These are phyloP conservation scores for Apiotrichum akiyoshidainum DNA, from an alignment of 1,284 basidiomycete species.

Conservation along the genomic window DNA sequence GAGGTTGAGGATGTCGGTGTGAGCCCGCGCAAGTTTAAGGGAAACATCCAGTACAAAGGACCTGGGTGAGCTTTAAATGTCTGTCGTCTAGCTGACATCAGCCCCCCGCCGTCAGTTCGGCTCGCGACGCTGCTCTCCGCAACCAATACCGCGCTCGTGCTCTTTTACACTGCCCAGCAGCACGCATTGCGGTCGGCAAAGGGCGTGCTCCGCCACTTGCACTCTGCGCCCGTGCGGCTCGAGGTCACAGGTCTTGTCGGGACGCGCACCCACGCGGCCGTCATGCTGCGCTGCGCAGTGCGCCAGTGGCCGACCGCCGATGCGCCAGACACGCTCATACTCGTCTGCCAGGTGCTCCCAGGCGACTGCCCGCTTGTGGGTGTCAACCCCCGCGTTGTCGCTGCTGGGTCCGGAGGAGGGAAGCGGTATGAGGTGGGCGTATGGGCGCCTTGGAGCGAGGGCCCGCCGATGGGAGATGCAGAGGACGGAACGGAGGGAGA, in stretches of 20 bases:
- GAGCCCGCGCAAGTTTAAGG: conserved; percentile 34
- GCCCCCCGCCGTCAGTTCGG: conserved; percentile 19
- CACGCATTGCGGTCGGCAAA: conserved; percentile 20
- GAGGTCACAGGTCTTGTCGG: background rate
- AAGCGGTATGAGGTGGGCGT: conserved; percentile 29
- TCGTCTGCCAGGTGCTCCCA: conserved; percentile 28
- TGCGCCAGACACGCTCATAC: conserved; percentile 5
- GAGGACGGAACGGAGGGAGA: background rate
- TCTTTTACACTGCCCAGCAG: conserved; percentile 44
- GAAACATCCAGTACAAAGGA: conserved; percentile 27
- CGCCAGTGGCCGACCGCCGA: background rate
- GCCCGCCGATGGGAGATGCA: background rate
- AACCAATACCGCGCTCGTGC: conserved; percentile 29
- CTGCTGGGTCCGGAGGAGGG: background rate
- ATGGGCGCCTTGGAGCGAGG: conserved; percentile 27
- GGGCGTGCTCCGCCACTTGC: conserved; percentile 15
- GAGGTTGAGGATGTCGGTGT: conserved; percentile 39
- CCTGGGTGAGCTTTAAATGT: conserved; percentile 25
- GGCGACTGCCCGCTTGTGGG: conserved; percentile 31
- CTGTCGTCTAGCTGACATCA: conserved; percentile 4
- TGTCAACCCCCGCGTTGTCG: conserved; percentile 26
- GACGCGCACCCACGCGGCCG: conserved; percentile 23
- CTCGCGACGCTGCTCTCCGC: conserved; percentile 22
- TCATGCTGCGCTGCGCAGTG: conserved; percentile 23
- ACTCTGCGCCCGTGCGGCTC: conserved; percentile 14